Base-by-base conservation (phyloP, 192 early-diverging fungal genomes). In the Podila epigama region DNA sequence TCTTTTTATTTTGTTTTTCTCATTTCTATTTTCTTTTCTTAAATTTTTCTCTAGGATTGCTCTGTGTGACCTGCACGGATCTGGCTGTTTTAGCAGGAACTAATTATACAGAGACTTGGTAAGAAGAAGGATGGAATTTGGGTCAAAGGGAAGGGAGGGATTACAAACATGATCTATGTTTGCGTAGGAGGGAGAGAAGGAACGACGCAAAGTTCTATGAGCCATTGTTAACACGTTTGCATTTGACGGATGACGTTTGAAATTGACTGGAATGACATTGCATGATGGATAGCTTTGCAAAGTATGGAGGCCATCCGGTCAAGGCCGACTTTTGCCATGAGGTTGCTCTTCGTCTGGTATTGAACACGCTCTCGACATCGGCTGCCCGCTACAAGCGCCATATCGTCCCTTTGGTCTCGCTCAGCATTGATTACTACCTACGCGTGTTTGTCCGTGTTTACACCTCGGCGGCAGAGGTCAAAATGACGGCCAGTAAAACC, bases 21-120 rank as follows among this genome's bases (percentile, higher is more conserved):
- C 3, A 31, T 10, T 5, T 25, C n/a, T 48, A 5, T 22, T 15
- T 22, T 42, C 22, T 48, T 48, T 50, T 50, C 5, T 22, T 68
- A n/a, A 27, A 58, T 40, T n/a, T n/a, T n/a, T n/a, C 4, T 32
- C 31, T 64, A 89, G 93, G 93, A 3, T 81, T 99, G 18, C 85
- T 99, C 32, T 98, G 96, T 72, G 90, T 99, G 7, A 99, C 98
- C 3, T 99, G 97, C 82, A 99, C 98, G 2, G 98, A 99, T 88
- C 82, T 98, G 82, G 96, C 94, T 8, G 87, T 97, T 20, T 86
- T 99, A 16, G 94, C 96, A 66, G 95, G 96, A 53, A 91, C 80
- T 84, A 99, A 88, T 79, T 87, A 92, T 81, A 93, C 85, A 56
- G 97, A 91, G 81, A 88, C 91, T 61, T 93, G 90, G 84, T 84